Percentiles rank a stretch among this genome's conserved stretches.
These are phyloP conservation scores for Ogataea naganishii DNA, from an alignment of 805 yeast species.

Conservation along the genomic window DNA sequence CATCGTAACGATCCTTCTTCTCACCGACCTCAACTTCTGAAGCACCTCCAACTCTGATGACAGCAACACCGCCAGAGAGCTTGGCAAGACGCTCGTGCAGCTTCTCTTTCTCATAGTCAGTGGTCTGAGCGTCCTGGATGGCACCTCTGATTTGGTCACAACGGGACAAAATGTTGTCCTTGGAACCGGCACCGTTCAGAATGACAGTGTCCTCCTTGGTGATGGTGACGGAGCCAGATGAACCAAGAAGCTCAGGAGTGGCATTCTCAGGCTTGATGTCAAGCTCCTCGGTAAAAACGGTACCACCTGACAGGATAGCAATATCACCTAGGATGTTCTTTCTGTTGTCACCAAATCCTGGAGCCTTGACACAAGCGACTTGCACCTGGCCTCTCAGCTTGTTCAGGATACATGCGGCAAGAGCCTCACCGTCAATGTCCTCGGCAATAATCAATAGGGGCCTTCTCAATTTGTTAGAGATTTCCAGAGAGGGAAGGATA, in stretches of 20 bases:
- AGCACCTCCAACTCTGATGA: constrained; percentile 93
- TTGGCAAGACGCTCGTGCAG: constrained; percentile 96
- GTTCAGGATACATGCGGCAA: constrained; percentile 95
- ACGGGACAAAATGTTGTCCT: constrained; percentile 73
- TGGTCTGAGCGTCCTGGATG: constrained; percentile 63
- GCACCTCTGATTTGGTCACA: constrained; percentile 89
- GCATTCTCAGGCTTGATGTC: constrained; percentile 95
- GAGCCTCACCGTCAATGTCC: constrained; percentile 96
- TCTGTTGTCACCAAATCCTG: constrained; percentile 99
- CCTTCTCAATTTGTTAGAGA: constrained; percentile 88
- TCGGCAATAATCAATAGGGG: constrained; percentile 92
- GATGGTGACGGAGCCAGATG: constrained; percentile 84
- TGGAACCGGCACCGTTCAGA: constrained; percentile 85
- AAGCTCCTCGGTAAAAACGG: constrained; percentile 84
- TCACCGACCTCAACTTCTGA: constrained; percentile 98
- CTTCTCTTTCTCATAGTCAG: constrained; percentile 93
- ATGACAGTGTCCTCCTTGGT: constrained; percentile 95
- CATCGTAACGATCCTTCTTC: constrained; percentile 98
- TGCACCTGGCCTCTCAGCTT: constrained; percentile 97
- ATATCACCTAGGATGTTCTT: constrained; percentile 93
- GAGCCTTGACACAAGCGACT: constrained; percentile 96
- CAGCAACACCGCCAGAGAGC: constrained; percentile 97
- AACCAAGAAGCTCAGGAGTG: constrained; percentile 80
- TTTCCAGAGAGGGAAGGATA: constrained; percentile 84
- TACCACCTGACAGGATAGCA: constrained; percentile 92